Conservation (phyloP, 2,329 filamentous ascomycete species). For the Colletotrichum sojae region DNA sequence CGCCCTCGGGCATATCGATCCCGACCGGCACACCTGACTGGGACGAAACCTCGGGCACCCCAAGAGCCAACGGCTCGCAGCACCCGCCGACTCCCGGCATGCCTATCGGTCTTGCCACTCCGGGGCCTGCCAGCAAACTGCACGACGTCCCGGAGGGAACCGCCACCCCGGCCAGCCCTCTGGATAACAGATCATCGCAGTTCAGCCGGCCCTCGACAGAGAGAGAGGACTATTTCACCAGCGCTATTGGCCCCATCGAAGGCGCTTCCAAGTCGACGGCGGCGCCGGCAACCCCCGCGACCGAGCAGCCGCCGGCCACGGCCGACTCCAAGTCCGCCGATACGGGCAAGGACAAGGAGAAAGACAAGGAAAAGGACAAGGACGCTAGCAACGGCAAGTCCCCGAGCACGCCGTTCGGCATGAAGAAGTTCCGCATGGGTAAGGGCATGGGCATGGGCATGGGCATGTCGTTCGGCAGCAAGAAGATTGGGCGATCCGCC, state of each 20-base stretch:
- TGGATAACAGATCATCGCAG: constrained; percentile 70
- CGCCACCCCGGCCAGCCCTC: constrained; percentile 57
- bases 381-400: constrained; percentile 68
- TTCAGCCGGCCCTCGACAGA: constrained; percentile 74
- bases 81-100: constrained; percentile 79
- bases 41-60: constrained; percentile 58
- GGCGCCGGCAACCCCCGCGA: constrained; percentile 61
- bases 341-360: constrained; percentile 65
- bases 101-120: constrained; percentile 83
- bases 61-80: constrained; percentile 75
- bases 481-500: constrained; percentile 82
- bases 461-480: constrained; percentile 80
- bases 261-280: constrained; percentile 62
- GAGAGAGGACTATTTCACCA: constrained; percentile 84
- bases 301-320: constrained; percentile 62
- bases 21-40: constrained; percentile 53
- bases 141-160: constrained; percentile 64
- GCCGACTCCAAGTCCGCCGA: constrained; percentile 51
- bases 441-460: constrained; percentile 72
- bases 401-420: constrained; percentile 75
- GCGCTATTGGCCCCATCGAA: constrained; percentile 65
- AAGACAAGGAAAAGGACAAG: constrained; percentile 61
- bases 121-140: constrained; percentile 59
- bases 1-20: constrained; percentile 71
- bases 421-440: constrained; percentile 81